A percentile compares a stretch with the other conserved stretches of the same genome.
Evolutionary conservation across 2,329 filamentous ascomycete genomes (phyloP).

Genomic region (Pseudogymnoascus sp.): DNA sequence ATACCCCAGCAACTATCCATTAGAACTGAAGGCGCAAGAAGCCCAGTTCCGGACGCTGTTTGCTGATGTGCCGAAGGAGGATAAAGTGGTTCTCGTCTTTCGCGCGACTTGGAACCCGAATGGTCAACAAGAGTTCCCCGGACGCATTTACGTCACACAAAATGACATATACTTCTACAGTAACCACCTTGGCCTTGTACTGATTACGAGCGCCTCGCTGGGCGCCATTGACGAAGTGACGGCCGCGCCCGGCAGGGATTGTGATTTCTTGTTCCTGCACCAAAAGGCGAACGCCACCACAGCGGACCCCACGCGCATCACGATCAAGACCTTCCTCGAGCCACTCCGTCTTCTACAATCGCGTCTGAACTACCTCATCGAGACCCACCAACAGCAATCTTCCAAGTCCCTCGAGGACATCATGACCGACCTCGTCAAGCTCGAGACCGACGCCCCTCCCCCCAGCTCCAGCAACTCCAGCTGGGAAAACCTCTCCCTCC

Average conservation of each 20-base stretch:
- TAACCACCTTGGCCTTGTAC: slow-evolving; percentile 82
- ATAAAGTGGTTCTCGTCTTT: slow-evolving; percentile 86
- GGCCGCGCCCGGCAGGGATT: slow-evolving; percentile 79
- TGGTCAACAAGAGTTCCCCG: slow-evolving; percentile 68
- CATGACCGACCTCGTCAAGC: slow-evolving; percentile 62
- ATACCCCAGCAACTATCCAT: slow-evolving; percentile 70
- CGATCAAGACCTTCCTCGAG: slow-evolving; percentile 88
- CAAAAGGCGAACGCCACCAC: slow-evolving; percentile 31
- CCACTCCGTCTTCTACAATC: slow-evolving; percentile 73
- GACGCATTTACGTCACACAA: slow-evolving; percentile 80
- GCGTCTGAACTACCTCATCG: slow-evolving; percentile 76
- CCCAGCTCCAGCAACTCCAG: slow-evolving; percentile 72
- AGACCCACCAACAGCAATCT: slow-evolving; percentile 66
- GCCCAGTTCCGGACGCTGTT: slow-evolving; percentile 91
- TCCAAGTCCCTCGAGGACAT: slow-evolving; percentile 60
- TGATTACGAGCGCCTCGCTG: slow-evolving; percentile 70
- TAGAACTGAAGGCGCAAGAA: slow-evolving; percentile 76
- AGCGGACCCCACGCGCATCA: slow-evolving; percentile 45
- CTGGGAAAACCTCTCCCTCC: slow-evolving; percentile 73
- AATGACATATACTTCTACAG: slow-evolving; percentile 94
- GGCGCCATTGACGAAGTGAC: slow-evolving; percentile 80
- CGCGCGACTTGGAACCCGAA: slow-evolving; percentile 76
- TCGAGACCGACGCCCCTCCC: slow-evolving; percentile 55
- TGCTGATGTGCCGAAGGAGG: slow-evolving; percentile 64
- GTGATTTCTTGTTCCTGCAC: slow-evolving; percentile 86